Percentiles rank a stretch among this genome's conserved stretches.
Evolutionary conservation across 805 yeast species (phyloP).

Genomic region (Metschnikowia continentalis): DNA sequence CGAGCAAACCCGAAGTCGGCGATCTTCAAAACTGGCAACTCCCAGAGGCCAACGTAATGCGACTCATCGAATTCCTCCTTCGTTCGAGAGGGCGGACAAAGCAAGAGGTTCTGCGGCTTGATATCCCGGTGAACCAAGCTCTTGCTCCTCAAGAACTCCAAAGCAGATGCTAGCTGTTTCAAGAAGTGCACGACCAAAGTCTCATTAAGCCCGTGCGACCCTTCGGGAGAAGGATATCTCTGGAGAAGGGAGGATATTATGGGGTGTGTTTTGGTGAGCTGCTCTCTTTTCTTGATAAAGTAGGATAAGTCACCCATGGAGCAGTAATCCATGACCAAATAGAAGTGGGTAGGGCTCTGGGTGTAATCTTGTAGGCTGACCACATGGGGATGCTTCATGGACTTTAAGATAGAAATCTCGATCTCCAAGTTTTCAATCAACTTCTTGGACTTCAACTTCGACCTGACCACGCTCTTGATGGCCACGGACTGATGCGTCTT

Average conservation of each 20-base stretch:
- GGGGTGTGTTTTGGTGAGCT: slow-evolving; percentile 71
- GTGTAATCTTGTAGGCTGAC: slow-evolving; percentile 82
- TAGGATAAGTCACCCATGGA: slow-evolving; percentile 90
- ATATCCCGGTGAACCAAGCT: slow-evolving; percentile 92
- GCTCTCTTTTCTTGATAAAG: slow-evolving; percentile 73
- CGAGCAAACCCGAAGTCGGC: slow-evolving; percentile 99
- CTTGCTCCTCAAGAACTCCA: slow-evolving; percentile 74
- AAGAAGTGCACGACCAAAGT: slow-evolving; percentile 77
- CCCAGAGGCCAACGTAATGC: slow-evolving; percentile 76
- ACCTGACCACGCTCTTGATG: slow-evolving; percentile 79
- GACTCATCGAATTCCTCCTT: slow-evolving; percentile 51
- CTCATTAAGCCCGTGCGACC: slow-evolving; percentile 74
- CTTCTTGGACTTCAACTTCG: slow-evolving; percentile 79
- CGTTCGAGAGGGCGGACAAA: slow-evolving; percentile 78
- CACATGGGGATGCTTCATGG: slow-evolving; percentile 88
- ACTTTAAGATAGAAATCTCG: slow-evolving; percentile 84
- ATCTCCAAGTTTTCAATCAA: slow-evolving; percentile 86
- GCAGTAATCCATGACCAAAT: slow-evolving; percentile 94
- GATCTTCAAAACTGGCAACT: slow-evolving; percentile 82
- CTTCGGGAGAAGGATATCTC: slow-evolving; percentile 78
- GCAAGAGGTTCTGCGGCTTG: slow-evolving; percentile 83
- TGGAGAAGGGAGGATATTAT: slow-evolving; percentile 69
- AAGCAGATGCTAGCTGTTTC: slow-evolving; percentile 81
- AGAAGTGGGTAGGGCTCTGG: slow-evolving; percentile 74
- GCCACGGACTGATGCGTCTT: slow-evolving; percentile 66